Percentiles rank a stretch among this genome's conserved stretches.
These are phyloP conservation scores for Neurospora intermedia DNA, from an alignment of 495 filamentous ascomycete species.

Conservation along the genomic window DNA sequence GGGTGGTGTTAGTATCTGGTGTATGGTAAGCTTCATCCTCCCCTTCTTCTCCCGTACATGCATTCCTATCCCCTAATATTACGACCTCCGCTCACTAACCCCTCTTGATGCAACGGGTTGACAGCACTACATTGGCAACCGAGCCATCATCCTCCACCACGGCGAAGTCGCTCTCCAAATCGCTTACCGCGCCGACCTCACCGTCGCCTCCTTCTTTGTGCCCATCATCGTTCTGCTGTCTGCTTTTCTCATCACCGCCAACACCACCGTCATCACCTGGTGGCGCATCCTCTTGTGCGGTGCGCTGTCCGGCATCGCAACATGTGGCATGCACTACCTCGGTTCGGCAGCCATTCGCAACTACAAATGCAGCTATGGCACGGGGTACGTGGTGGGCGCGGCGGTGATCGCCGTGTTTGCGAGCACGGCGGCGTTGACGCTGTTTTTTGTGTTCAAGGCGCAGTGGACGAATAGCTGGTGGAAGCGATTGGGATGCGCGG, in stretches of 20 bases:
- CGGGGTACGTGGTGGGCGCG: constrained; percentile 53
- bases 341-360: constrained; percentile 75
- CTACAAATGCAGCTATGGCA: constrained; percentile 51
- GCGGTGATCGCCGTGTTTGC: constrained; percentile 61
- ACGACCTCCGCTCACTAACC: too few relatives aligned
- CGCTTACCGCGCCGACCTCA: constrained; percentile 60
- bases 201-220: constrained; percentile 68
- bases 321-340: constrained; percentile 86
- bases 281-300: constrained; percentile 53
- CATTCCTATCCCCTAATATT: too few relatives aligned
- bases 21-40: constrained; percentile 26
- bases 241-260: constrained; percentile 59
- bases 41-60: too few relatives aligned
- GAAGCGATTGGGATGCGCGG: constrained; percentile 56
- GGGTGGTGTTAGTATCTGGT: constrained; percentile 71
- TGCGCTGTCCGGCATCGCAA: constrained; percentile 54
- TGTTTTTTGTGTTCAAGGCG: constrained; percentile 71
- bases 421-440: constrained; percentile 51
- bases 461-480: constrained; percentile 71
- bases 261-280: constrained; percentile 43
- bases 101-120: too few relatives aligned
- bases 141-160: constrained; percentile 58
- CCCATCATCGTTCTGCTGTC: constrained; percentile 62
- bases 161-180: constrained; percentile 55
- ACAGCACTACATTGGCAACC: constrained; percentile 72